phyloP scores from a whole-genome alignment of 345 rosid genomes.

The Syzygium oleosum region DNA sequence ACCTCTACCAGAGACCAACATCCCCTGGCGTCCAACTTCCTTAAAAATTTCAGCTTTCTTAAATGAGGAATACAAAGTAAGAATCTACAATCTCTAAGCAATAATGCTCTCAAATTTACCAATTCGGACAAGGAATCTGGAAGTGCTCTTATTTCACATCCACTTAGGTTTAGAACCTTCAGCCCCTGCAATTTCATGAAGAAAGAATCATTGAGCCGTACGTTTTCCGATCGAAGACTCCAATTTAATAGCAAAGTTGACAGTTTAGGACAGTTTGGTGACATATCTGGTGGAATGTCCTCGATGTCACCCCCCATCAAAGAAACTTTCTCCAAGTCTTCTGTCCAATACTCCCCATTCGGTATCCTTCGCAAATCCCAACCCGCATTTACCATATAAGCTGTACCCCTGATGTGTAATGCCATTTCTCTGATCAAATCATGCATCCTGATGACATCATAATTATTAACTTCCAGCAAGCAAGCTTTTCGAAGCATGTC shows the following conservation, averaged over 20 bases:
- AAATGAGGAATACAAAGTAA: slow-evolving; percentile 5
- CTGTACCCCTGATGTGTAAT: not conserved
- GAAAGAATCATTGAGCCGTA: not conserved
- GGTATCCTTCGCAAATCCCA: not conserved
- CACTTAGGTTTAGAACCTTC: not conserved
- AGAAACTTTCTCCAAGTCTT: slow-evolving; percentile 6
- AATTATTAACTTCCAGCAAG: not conserved
- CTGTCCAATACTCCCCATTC: not conserved
- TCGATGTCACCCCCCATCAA: not conserved
- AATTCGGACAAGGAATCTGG: slow-evolving; percentile 8
- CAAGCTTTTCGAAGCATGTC: slow-evolving; percentile 13
- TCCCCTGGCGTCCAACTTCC: slow-evolving; percentile 1
- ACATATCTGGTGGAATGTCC: not conserved
- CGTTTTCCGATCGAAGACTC: not conserved
- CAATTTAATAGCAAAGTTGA: not conserved
- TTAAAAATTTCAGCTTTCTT: not conserved
- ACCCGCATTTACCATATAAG: not conserved
- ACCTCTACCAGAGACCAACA: not conserved
- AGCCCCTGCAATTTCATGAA: not conserved
- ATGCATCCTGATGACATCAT: not conserved
- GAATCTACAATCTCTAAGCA: accelerated
- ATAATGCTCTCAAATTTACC: slow-evolving; percentile 1
- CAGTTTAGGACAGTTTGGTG: not conserved
- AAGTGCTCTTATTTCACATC: not conserved
- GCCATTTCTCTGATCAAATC: not conserved